A percentile compares a stretch with the other conserved stretches of the same genome.
Conservation (phyloP, 2,329 filamentous ascomycete species). For the Colletotrichum higginsianum region DNA sequence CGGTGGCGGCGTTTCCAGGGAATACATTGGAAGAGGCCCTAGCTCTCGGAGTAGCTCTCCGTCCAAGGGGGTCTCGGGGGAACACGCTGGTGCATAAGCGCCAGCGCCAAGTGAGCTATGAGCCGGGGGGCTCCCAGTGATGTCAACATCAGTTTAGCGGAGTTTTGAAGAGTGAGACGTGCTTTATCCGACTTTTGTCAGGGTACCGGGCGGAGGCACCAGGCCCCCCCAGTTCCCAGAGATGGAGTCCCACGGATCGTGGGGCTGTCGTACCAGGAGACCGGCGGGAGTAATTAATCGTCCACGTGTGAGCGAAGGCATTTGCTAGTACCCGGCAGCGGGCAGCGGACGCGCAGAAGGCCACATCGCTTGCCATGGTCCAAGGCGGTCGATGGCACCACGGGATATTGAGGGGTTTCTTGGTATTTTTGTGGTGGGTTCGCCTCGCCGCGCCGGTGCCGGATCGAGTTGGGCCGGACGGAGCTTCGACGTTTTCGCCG, state of each 20-base stretch:
- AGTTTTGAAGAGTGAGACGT: slow-evolving; percentile 26
- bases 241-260: slow-evolving; percentile 26
- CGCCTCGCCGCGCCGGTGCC: slow-evolving; percentile 23
- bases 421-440: neutral
- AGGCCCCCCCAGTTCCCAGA: slow-evolving; percentile 12
- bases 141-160: slow-evolving; percentile 40
- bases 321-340: slow-evolving; percentile 11
- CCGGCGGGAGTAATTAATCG: slow-evolving; percentile 29
- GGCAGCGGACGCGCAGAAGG: slow-evolving; percentile 14
- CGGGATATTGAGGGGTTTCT: slow-evolving; percentile 1
- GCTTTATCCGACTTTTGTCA: slow-evolving; percentile 26
- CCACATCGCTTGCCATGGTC: slow-evolving; percentile 2
- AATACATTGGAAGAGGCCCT: slow-evolving; percentile 13
- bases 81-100: slow-evolving; percentile 30
- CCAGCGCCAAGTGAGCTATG: slow-evolving; percentile 27
- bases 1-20: slow-evolving; percentile 10
- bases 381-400: slow-evolving; percentile 3
- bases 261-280: slow-evolving; percentile 29
- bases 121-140: slow-evolving; percentile 30
- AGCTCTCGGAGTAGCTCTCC: slow-evolving; percentile 36
- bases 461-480: slow-evolving; percentile 21
- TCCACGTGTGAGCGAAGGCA: slow-evolving; percentile 37
- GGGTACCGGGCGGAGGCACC: neutral
- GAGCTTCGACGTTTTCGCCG: slow-evolving; percentile 15
- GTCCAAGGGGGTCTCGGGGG: slow-evolving; percentile 19